Base-by-base conservation (phyloP, 352 stramenopile species). In the Lagenidium giganteum region DNA sequence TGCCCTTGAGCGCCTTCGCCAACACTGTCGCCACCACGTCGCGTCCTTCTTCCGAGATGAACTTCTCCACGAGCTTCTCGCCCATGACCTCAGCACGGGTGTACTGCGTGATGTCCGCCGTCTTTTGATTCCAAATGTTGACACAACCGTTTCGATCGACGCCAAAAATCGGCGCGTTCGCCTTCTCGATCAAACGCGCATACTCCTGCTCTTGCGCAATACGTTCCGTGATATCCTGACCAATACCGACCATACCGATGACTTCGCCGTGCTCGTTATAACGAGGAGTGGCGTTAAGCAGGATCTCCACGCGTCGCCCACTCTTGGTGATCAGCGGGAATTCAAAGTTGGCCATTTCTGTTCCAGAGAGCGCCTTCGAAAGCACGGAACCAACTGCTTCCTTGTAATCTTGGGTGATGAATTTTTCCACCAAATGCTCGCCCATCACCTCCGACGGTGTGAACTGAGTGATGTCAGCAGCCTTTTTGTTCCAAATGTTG, bases 81-180 rank as follows among this genome's bases (percentile, higher is more conserved):
- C 79, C 89, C 59, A 97, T 74, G 5, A 96, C 91, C 54, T 97
- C 90, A 9, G 87, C 57, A 3, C 76, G 78, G 6, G 70, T 69
- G 54, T 95, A 98, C 53, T 95, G 86, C 27, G 89, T 97, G 43
- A 93, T 90, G 20, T 93, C 78, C 8, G 77, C 78, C 8, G 86
- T 84, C 51, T 96, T 97, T 34, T 95, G 79, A 55, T 98, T 96
- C 83, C 83, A 96, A 48, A 95, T 94, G 39, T 92, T 93, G 7
- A 96, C 83, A 16, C 57, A 54, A 4, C 83, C 80, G 27, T 94
- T 62, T 22, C 61, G 55, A 43, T 96, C 82, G 13, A 96, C 80
- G 25, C 85, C 87, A 37, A 96, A 95, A 34, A 96, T 96, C 16
- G 87, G 83, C 0, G 84, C 80, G 37, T 96, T 96, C 0, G 87